These are phyloP conservation scores for Allium sativum DNA, from an alignment of 106 monocot species.

Conservation along the genomic window DNA sequence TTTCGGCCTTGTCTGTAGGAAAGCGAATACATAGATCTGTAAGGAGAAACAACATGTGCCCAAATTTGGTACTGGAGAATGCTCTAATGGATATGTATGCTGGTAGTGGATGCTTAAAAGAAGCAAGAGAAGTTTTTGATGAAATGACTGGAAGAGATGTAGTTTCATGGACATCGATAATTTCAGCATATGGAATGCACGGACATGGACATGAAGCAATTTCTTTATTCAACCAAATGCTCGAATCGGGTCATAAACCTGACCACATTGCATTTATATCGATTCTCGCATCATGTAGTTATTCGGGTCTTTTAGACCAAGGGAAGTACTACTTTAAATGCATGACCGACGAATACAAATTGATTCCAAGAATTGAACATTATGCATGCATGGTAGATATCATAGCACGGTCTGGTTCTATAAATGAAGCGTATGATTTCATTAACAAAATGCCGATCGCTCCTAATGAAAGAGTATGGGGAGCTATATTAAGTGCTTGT, in stretches of 20 bases:
- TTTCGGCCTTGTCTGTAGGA: conserved; percentile 55
- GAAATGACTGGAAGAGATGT: conserved; percentile 52
- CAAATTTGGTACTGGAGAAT: conserved; percentile 70
- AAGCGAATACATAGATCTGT: conserved; percentile 39
- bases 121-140: conserved; percentile 61
- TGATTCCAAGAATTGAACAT: conserved; percentile 60
- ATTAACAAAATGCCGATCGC: conserved; percentile 42
- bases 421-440: conserved; percentile 58
- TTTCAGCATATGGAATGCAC: conserved; percentile 80
- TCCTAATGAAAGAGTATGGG: conserved; percentile 77
- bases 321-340: conserved; percentile 45
- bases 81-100: conserved; percentile 86
- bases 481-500: conserved; percentile 59
- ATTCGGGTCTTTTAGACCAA: conserved; percentile 44
- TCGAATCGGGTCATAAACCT: conserved; percentile 36
- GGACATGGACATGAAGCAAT: conserved; percentile 54
- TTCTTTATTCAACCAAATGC: conserved; percentile 65
- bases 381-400: conserved; percentile 87
- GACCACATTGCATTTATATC: conserved; percentile 75
- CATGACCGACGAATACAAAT: conserved; percentile 37
- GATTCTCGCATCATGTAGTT: conserved; percentile 72
- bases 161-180: conserved; percentile 73
- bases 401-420: conserved; percentile 49
- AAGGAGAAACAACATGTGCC: conserved; percentile 33
- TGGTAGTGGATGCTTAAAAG: conserved; percentile 52